These are phyloP conservation scores for Globisporangium acanthophoron DNA, from an alignment of 352 stramenopile species.

Conservation along the genomic window DNA sequence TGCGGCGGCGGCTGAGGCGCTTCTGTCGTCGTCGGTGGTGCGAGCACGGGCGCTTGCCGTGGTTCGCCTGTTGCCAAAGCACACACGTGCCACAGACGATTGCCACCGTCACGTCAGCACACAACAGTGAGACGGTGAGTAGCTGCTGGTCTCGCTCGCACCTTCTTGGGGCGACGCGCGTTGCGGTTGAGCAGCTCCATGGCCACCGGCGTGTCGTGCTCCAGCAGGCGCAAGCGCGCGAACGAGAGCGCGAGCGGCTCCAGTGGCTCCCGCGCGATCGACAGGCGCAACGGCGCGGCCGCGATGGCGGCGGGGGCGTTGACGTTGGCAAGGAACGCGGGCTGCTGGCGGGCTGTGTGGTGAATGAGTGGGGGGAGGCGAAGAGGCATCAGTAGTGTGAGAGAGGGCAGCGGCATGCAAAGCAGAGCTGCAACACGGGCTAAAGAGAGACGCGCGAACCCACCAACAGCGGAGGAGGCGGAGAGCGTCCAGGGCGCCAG, in stretches of 20 bases:
- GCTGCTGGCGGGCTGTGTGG: conserved; percentile 11
- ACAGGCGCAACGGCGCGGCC: conserved; percentile 3
- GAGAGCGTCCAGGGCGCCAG: conserved; percentile 25
- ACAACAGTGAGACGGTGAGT: no score
- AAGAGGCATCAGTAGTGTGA: no score
- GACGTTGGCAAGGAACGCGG: conserved; percentile 5
- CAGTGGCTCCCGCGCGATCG: conserved; percentile 14
- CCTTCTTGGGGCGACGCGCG: conserved; percentile 79
- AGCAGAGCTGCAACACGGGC: no score
- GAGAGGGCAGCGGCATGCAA: no score
- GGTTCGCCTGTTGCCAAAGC: conserved; percentile 50
- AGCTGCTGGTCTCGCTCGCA: conserved; percentile 7
- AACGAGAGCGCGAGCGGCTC: conserved; percentile 18
- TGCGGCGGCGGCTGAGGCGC: conserved; percentile 57
- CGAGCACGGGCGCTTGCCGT: conserved; percentile 84
- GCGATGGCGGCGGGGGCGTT: conserved; percentile 1
- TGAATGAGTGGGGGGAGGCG: no score
- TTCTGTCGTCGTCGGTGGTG: conserved; percentile 75
- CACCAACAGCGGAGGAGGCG: conserved; percentile 8
- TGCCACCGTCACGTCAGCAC: not conserved
- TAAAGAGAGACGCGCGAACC: not conserved
- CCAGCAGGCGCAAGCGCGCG: conserved; percentile 38
- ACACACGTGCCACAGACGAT: conserved; percentile 4
- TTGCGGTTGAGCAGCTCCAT: conserved; percentile 85
- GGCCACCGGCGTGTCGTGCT: conserved; percentile 32